Base-by-base conservation (phyloP, 768 basidiomycete genomes). In the Gelatoporia subvermispora region DNA sequence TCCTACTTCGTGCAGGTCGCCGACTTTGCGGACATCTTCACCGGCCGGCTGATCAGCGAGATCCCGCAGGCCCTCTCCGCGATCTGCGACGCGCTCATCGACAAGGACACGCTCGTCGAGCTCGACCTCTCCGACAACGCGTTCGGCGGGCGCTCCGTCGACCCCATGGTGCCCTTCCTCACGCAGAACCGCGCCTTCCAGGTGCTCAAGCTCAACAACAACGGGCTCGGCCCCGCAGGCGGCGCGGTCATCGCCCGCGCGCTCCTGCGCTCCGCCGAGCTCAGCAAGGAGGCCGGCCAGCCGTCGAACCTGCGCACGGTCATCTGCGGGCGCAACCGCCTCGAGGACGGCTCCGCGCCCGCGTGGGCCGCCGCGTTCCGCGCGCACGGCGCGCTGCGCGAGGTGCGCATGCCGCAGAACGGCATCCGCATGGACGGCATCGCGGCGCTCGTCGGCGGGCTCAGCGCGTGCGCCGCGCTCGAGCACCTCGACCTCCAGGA, bases 1-100 rank as follows among this genome's bases (percentile, higher is more conserved):
- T 16, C 15, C 39, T 35, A 22, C 47, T 36, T 40, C 40, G n/a
- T n/a, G 23, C 63, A 98, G 96, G 72, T 95, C 50, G 95, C 94
- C 57, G 85, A 98, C 72, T 89, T 97, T 55, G 88, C 92, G 24
- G 95, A 97, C 70, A 94, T 99, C 68, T 99, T 99, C 72, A 97
- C 95, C 2, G 91, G 94, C 47, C 89, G 95, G 55, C 78, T 96
- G 61, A 97, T 97, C 72, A 76, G 81, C 52, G 95, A 99, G 67
- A 98, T 99, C 63, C 96, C 95, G 4, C 77, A 71, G 49, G 92
- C 96, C 15, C 82, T 99, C 40, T 77, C 82, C 34, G 85, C 89
- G 31, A 79, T 99, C 56, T 96, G 94, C 65, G 81, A 91, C 59
- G 83, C 93, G 11, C 80, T 99, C 52, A 82, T 81, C 59, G 75